These are phyloP conservation scores for Cyanidiococcus yangmingshanensis DNA, from an alignment of 23 red algal species.

Conservation along the genomic window DNA sequence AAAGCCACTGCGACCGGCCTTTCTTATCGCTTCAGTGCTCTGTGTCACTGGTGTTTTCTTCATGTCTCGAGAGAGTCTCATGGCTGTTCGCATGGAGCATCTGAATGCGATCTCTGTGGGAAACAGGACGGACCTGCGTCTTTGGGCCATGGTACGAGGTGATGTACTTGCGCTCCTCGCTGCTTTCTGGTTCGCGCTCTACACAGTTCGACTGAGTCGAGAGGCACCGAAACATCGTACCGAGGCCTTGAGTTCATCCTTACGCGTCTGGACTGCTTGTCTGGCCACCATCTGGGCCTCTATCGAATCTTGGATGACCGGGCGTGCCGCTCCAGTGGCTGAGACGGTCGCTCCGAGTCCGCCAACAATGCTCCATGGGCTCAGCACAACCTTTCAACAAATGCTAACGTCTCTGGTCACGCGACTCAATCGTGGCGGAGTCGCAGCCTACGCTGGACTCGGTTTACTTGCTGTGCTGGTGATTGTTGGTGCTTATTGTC, in stretches of 20 bases:
- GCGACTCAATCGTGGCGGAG: background rate
- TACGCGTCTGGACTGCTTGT: constrained; percentile 10
- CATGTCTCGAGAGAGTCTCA: background rate
- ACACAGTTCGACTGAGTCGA: constrained; percentile 3
- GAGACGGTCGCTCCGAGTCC: background rate
- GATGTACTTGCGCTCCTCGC: constrained; percentile 9
- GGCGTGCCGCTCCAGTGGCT: background rate
- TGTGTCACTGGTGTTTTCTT: background rate
- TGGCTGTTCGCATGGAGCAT: background rate
- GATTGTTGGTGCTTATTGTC: background rate
- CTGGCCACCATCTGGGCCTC: background rate
- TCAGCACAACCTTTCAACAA: background rate
- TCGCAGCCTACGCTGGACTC: background rate
- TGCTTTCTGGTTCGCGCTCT: constrained; percentile 18
- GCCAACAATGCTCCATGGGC: background rate
- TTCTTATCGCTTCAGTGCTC: background rate
- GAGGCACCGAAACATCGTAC: constrained; percentile 2
- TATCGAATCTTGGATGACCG: background rate
- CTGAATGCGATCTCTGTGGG: background rate
- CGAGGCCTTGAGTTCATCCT: constrained; percentile 2
- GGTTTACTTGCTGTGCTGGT: constrained; percentile 1
- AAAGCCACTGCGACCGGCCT: background rate
- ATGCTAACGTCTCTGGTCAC: background rate
- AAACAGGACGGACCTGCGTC: background rate
- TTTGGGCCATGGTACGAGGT: background rate